phyloP scores from a whole-genome alignment of 768 basidiomycete species.

The Panus rudis region DNA sequence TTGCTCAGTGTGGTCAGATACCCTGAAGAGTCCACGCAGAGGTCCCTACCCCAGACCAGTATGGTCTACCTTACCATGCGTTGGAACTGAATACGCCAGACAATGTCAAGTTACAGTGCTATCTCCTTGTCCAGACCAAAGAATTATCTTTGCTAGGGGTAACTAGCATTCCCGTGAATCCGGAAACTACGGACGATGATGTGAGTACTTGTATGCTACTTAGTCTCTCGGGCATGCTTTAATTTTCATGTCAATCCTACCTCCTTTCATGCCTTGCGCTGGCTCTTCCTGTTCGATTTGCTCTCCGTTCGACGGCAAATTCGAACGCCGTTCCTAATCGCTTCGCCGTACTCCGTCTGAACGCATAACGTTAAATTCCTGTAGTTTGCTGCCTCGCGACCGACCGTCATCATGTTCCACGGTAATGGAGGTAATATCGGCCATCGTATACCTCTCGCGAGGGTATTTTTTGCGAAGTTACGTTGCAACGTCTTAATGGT shows the following conservation, averaged over 20 bases:
- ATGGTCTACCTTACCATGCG: slow-evolving; percentile 69
- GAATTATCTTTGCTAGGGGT: slow-evolving; percentile 28
- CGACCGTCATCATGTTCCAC: slow-evolving; percentile 91
- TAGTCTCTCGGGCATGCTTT: background rate
- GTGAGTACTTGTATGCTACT: slow-evolving; percentile 32
- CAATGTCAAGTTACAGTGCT: slow-evolving; percentile 63
- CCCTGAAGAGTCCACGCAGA: slow-evolving; percentile 32
- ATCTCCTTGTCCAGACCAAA: slow-evolving; percentile 62
- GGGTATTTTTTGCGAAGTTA: slow-evolving; percentile 74
- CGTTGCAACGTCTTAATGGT: slow-evolving; percentile 93
- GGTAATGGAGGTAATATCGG: slow-evolving; percentile 86
- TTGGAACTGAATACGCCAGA: slow-evolving; percentile 70
- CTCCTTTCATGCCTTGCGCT: background rate
- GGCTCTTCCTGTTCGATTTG: background rate
- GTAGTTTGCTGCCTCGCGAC: slow-evolving; percentile 46
- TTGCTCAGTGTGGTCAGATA: background rate
- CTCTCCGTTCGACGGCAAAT: background rate
- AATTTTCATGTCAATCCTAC: background rate
- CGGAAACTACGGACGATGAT: slow-evolving; percentile 49
- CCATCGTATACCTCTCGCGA: slow-evolving; percentile 84
- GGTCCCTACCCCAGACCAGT: slow-evolving; percentile 64
- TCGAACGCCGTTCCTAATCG: background rate
- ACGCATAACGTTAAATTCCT: background rate
- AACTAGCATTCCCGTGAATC: slow-evolving; percentile 6
- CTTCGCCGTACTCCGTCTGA: no score